Percentiles rank a stretch among this genome's conserved stretches.
phyloP scores from a whole-genome alignment of 2,329 filamentous ascomycete species.

The Fusarium keratoplasticum region DNA sequence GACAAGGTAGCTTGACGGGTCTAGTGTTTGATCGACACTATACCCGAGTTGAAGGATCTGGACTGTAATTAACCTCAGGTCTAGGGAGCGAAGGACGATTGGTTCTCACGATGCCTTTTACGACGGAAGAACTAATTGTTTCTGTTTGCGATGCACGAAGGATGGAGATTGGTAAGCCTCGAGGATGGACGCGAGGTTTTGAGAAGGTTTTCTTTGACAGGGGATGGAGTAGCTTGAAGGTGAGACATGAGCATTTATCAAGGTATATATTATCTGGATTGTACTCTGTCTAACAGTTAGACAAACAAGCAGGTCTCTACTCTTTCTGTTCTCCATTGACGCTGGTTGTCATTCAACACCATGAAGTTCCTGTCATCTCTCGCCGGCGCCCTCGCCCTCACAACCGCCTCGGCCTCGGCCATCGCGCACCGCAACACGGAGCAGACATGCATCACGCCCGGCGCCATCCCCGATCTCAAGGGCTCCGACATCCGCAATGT shows the following conservation, averaged over 20 bases:
- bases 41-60: conserved; percentile 2
- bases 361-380: conserved; percentile 38
- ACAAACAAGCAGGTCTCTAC: not conserved
- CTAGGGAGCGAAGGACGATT: not conserved
- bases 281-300: not conserved
- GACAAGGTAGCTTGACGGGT: not conserved
- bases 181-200: conserved; percentile 14
- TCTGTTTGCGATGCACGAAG: not conserved
- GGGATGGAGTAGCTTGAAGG: not conserved
- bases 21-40: conserved; percentile 8
- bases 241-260: not conserved
- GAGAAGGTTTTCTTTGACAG: conserved; percentile 25
- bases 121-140: not conserved
- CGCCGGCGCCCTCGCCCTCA: conserved; percentile 13
- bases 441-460: conserved; percentile 36
- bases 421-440: not conserved
- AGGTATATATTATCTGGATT: not conserved
- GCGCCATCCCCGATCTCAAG: conserved; percentile 34
- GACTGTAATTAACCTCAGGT: not conserved
- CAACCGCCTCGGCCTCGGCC: conserved; percentile 14
- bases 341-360: conserved; percentile 2
- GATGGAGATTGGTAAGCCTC: not conserved
- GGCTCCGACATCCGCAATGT: conserved; percentile 46
- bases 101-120: not conserved
- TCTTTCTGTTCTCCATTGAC: not conserved